Evolutionary conservation across 495 filamentous ascomycete genomes (phyloP).

Genomic region (Hypoxylon lenormandii): DNA sequence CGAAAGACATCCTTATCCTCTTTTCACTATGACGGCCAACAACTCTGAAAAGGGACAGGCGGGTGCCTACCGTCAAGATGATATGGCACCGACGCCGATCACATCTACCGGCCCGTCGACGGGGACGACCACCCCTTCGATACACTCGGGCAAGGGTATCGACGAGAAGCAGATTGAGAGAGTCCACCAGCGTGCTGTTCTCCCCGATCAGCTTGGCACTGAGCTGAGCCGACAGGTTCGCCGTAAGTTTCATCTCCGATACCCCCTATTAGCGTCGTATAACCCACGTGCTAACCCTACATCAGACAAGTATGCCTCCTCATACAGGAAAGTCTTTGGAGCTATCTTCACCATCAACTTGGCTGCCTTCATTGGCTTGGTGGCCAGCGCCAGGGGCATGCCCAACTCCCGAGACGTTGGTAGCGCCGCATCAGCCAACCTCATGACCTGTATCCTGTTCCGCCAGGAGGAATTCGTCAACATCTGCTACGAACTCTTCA

Average conservation of each 20-base stretch:
- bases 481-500: conserved; percentile 72
- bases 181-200: conserved; percentile 34
- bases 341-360: conserved; percentile 47
- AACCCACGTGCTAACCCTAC: conserved; percentile 23
- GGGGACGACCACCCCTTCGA: conserved; percentile 44
- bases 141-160: conserved; percentile 37
- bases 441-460: conserved; percentile 66
- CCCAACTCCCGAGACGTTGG: conserved; percentile 49
- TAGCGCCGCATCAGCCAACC: conserved; percentile 62
- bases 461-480: conserved; percentile 83
- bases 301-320: conserved; percentile 51
- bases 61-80: conserved; percentile 27
- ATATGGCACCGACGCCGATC: conserved; percentile 34
- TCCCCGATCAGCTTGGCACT: conserved; percentile 44
- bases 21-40: conserved; percentile 39
- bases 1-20: conserved; percentile 37
- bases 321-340: conserved; percentile 49
- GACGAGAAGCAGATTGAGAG: conserved; percentile 45
- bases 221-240: conserved; percentile 48
- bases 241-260: conserved; percentile 28
- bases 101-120: conserved; percentile 37
- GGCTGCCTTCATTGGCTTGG: conserved; percentile 42
- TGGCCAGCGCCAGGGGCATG: conserved; percentile 35
- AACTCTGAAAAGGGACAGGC: conserved; percentile 41
- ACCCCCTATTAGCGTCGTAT: not conserved